Conservation (phyloP, 1,284 basidiomycete genomes). For the Malassezia restricta region DNA sequence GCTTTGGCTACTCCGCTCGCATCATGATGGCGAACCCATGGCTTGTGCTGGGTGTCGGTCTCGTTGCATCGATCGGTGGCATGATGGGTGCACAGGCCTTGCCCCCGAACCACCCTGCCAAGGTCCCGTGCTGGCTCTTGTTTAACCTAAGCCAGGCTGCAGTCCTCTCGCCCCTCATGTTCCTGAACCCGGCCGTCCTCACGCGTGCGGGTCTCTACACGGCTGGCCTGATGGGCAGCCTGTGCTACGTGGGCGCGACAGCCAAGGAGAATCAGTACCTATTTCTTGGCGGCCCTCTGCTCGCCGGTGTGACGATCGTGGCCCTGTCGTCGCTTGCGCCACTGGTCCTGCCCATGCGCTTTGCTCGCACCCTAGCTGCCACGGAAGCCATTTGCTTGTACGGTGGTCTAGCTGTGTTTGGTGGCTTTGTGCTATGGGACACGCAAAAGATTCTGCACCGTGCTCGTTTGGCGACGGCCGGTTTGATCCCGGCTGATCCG, state of each 20-base stretch:
- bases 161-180: constrained; percentile 58
- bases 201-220: constrained; percentile 83
- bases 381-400: constrained; percentile 64
- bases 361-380: constrained; percentile 62
- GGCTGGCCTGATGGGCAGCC: constrained; percentile 62
- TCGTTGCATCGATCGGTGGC: constrained; percentile 51
- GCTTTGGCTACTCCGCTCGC: constrained; percentile 60
- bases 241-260: constrained; percentile 78
- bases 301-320: constrained; percentile 71
- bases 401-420: constrained; percentile 74
- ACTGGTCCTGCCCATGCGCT: constrained; percentile 65
- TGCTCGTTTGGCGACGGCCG: constrained; percentile 61
- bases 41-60: constrained; percentile 67
- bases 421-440: constrained; percentile 77
- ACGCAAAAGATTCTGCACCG: constrained; percentile 67
- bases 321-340: constrained; percentile 73
- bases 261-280: constrained; percentile 74
- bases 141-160: constrained; percentile 76
- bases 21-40: constrained; percentile 75
- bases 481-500: constrained; percentile 60
- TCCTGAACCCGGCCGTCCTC: constrained; percentile 70
- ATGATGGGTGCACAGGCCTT: constrained; percentile 46
- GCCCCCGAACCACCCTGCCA: constrained; percentile 44
- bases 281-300: constrained; percentile 57
- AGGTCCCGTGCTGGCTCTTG: constrained; percentile 48